phyloP scores from a whole-genome alignment of 176 grass and related monocot species.

The Triticum aestivum region IWGSC_CS_RefSeq_v2.1 NC_057799.1:69880404-69880903 shows the following conservation, averaged over 20 bases:
- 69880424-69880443: no score
- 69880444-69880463: no score
- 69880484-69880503: no score
- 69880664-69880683: not conserved
- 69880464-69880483: no score
- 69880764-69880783: not conserved
- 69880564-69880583: no score
- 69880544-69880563: no score
- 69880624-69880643: no score
- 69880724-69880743: not conserved
- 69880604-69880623: no score
- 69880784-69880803: not conserved
- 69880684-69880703: not conserved
- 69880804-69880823: not conserved
- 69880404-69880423: no score
- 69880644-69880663: not conserved
- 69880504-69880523: no score
- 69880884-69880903: not conserved
- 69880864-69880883: not conserved
- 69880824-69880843: not conserved
- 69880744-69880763: slow-evolving; percentile 3
- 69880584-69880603: no score
- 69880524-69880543: no score
- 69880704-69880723: not conserved
- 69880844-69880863: not conserved